Percentiles rank a stretch among this genome's conserved stretches.
These are phyloP conservation scores for Bipolaris bicolor DNA, from an alignment of 2,329 filamentous ascomycete genomes.

Conservation along the genomic window DNA sequence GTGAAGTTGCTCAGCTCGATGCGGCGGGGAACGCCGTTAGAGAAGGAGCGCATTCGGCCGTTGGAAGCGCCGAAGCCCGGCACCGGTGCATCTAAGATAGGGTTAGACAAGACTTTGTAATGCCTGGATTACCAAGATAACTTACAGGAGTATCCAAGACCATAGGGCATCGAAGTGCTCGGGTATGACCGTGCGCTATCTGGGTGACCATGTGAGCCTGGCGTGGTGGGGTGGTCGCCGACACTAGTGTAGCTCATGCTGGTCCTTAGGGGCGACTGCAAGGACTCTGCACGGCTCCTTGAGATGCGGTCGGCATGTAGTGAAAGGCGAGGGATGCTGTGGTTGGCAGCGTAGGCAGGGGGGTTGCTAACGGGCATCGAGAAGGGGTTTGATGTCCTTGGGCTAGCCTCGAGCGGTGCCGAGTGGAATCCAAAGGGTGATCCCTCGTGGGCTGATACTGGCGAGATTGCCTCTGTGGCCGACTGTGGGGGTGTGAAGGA, in stretches of 20 bases:
- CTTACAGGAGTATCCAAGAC: conserved; percentile 49
- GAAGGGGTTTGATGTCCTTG: conserved; percentile 50
- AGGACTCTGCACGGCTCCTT: conserved; percentile 51
- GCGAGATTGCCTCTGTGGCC: conserved; percentile 55
- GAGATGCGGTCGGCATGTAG: conserved; percentile 52
- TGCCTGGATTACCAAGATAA: background rate
- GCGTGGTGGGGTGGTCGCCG: conserved; percentile 32
- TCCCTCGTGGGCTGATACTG: conserved; percentile 51
- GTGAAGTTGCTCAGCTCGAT: conserved; percentile 52
- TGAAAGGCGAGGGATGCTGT: conserved; percentile 52
- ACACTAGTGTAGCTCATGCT: conserved; percentile 54
- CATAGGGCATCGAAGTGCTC: conserved; percentile 48
- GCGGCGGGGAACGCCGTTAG: conserved; percentile 46
- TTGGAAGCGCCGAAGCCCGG: conserved; percentile 49
- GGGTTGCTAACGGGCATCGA: conserved; percentile 43
- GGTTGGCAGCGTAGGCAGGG: conserved; percentile 46
- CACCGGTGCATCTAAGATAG: conserved; percentile 43
- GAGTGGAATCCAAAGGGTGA: conserved; percentile 51
- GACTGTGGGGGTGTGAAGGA: conserved; percentile 65
- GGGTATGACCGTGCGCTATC: conserved; percentile 38
- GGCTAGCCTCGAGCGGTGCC: conserved; percentile 43
- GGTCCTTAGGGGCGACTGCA: conserved; percentile 53
- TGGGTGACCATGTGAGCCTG: conserved; percentile 32
- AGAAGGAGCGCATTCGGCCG: conserved; percentile 50
- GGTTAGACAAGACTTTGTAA: conserved; percentile 20